phyloP scores from a whole-genome alignment of 176 grass and related monocot genomes.

The Eleusine coracana region DNA sequence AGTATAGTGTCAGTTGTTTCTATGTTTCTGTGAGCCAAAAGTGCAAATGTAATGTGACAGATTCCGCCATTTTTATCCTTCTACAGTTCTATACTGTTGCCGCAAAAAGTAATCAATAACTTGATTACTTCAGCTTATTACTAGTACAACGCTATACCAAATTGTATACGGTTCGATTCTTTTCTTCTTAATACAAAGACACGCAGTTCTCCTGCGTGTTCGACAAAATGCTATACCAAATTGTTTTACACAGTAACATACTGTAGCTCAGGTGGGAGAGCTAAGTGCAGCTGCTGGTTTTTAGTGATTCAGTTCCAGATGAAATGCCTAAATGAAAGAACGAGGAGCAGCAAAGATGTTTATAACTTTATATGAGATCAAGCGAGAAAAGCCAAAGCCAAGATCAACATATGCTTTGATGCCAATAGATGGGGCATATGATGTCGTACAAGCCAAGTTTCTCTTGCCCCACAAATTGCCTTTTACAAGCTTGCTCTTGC shows the following conservation, averaged over 20 bases:
- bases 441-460: constrained; percentile 37
- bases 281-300: too few species aligned
- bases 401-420: neutral
- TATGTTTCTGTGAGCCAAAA: neutral
- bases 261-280: too few species aligned
- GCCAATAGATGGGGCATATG: neutral
- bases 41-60: constrained; percentile 10
- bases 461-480: constrained; percentile 16
- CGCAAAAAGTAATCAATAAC: neutral
- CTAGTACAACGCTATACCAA: too few species aligned
- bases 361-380: neutral
- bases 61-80: neutral
- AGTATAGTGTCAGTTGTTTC: neutral
- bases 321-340: neutral
- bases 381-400: neutral
- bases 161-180: too few species aligned
- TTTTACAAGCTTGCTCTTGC: neutral
- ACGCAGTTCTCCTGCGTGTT: too few species aligned
- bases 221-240: too few species aligned
- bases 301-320: too few species aligned
- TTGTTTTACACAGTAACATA: too few species aligned
- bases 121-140: neutral
- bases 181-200: too few species aligned
- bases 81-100: neutral
- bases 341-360: too few species aligned